These are phyloP conservation scores for Amaranthus palmeri DNA, from an alignment of 148 eudicot species.

Conservation along the genomic window DNA sequence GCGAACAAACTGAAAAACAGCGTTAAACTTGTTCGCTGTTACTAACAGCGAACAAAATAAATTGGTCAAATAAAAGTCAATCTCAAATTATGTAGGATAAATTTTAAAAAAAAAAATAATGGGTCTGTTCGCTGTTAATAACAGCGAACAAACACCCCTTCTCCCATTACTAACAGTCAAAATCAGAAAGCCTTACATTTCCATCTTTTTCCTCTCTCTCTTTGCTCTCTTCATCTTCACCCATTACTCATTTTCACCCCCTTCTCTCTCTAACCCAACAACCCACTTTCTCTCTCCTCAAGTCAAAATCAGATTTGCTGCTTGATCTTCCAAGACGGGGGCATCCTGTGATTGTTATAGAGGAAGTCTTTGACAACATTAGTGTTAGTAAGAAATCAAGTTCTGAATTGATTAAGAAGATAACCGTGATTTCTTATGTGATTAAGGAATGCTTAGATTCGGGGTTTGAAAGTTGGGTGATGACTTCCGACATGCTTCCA, in stretches of 20 bases:
- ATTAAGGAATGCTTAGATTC: conserved; percentile 54
- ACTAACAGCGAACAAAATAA: too few species aligned
- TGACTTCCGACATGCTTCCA: conserved; percentile 51
- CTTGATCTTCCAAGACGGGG: conserved; percentile 84
- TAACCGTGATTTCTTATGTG: conserved; percentile 44
- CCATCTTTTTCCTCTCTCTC: conserved; percentile 14
- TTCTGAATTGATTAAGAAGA: conserved; percentile 37
- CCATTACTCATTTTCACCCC: conserved; percentile 14
- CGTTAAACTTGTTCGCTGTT: too few species aligned
- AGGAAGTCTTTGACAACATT: conserved; percentile 37
- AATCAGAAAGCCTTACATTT: conserved; percentile 10
- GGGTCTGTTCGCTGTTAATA: too few species aligned
- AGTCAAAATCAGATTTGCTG: conserved; percentile 40
- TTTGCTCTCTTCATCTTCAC: conserved; percentile 6
- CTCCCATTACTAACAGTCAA: too few species aligned
- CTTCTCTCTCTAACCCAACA: conserved; percentile 13
- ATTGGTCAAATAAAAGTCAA: too few species aligned
- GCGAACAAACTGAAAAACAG: too few species aligned
- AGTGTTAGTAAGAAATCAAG: conserved; percentile 27
- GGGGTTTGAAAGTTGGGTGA: conserved; percentile 52
- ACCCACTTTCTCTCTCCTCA: conserved; percentile 11
- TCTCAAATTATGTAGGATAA: too few species aligned
- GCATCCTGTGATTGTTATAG: conserved; percentile 62
- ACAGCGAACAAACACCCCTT: too few species aligned
- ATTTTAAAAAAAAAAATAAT: too few species aligned